A percentile compares a stretch with the other conserved stretches of the same genome.
These are phyloP conservation scores for Blastocystis sp. DNA, from an alignment of 352 stramenopile species.

Conservation along the genomic window DNA sequence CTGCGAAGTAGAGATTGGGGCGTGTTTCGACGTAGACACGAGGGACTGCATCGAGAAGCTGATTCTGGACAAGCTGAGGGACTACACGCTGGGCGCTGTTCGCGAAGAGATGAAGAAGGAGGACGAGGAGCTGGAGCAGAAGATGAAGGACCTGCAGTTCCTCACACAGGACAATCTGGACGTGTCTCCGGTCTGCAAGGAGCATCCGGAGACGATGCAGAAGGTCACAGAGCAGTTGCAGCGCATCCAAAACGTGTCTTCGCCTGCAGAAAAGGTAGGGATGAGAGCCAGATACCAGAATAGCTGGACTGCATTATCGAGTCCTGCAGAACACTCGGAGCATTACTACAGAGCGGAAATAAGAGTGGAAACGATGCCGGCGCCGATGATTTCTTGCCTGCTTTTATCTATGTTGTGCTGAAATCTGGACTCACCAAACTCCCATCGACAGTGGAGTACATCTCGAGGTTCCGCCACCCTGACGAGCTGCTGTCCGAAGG, in stretches of 20 bases:
- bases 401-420: constrained; percentile 84
- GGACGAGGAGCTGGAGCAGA: constrained; percentile 70
- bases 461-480: constrained; percentile 77
- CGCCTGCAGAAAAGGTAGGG: constrained; percentile 80
- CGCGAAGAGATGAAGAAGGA: constrained; percentile 72
- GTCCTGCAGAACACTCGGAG: constrained; percentile 12
- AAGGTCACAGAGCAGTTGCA: constrained; percentile 79
- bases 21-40: constrained; percentile 58
- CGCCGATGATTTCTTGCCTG: constrained; percentile 80
- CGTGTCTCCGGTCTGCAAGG: constrained; percentile 78
- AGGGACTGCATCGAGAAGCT: constrained; percentile 81
- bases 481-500: constrained; percentile 81
- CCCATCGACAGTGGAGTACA: constrained; percentile 81
- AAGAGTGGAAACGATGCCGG: constrained; percentile 56
- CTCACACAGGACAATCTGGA: constrained; percentile 79
- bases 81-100: constrained; percentile 73
- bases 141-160: constrained; percentile 76
- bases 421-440: constrained; percentile 78
- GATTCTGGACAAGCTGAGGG: constrained; percentile 78
- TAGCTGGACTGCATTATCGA: constrained; percentile 57
- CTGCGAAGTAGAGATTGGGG: not conserved
- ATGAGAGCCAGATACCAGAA: constrained; percentile 67
- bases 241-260: constrained; percentile 77
- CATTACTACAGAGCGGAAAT: constrained; percentile 8
- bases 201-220: constrained; percentile 73